Base-by-base conservation (phyloP, 805 yeast species). In the Pichia cabralensis region DNA sequence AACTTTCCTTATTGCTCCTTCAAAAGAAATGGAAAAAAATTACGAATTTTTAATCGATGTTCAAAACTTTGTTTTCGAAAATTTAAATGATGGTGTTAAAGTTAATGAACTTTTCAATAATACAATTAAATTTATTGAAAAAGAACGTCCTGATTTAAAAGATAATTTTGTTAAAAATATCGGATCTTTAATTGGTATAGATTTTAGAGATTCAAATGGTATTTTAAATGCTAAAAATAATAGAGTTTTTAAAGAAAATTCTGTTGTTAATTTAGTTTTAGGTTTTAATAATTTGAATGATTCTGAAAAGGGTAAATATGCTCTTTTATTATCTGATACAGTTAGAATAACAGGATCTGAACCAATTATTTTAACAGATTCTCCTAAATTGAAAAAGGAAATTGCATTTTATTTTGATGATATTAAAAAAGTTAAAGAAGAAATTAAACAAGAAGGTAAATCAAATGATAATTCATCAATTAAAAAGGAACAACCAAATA, bases 121-220 rank as follows among this genome's bases (percentile, higher is more conserved):
- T 10, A 74, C 83, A 1, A 36, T 74, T n/a, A 71, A 65, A 10
- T 78, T 58, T 45, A 68, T 88, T 40, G 67, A 71, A 45, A 57
- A 67, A 14, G 74, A 74, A 40, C 69, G 72, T 44, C 82, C 94
- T 2, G 83, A 76, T 15, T 62, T 89, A 47, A 75, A 65, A 23
- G 50, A 61, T 18, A 63, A 71, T 47, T 80, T 86, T 45, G 68
- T 86, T 31, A 81, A 81, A 50, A 83, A 83, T 49, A 71, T 79
- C 43, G 97, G 97, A 34, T 83, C 92, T 71, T 65, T 83, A 38
- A 78, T 83, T 37, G 97, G 97, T 39, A 69, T 89, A 41, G 96
- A 85, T 50, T 84, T 83, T 51, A 71, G 94, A 58, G 96, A 86
- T 55, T 68, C 88, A 1, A 62, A 78, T 3, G 74, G 82, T 43